These are phyloP conservation scores for Colletotrichum euphorbiae DNA, from an alignment of 2,329 filamentous ascomycete genomes.

Conservation along the genomic window DNA sequence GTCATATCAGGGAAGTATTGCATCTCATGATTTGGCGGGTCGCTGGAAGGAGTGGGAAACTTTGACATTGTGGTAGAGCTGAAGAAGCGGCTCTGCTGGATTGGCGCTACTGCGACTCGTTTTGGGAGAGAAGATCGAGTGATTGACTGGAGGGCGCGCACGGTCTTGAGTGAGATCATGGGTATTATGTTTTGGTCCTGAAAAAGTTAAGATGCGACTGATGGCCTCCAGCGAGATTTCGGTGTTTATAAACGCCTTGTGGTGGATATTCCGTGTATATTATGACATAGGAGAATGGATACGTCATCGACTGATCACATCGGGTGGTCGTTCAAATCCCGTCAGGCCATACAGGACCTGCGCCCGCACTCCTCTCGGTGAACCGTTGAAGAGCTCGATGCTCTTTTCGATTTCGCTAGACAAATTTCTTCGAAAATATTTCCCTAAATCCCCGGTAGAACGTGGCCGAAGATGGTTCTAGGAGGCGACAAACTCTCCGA, in stretches of 20 bases:
- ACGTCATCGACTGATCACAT: slow-evolving; percentile 29
- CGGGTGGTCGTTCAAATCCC: slow-evolving; percentile 7
- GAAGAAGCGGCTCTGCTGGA: not conserved
- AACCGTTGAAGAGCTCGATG: no score
- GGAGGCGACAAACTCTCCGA: no score
- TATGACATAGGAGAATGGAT: not conserved
- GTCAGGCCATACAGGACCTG: not conserved
- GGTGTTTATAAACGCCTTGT: not conserved
- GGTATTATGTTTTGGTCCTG: not conserved
- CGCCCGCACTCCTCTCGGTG: no score
- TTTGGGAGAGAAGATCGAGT: not conserved
- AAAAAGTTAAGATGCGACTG: fast-evolving
- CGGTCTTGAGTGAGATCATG: slow-evolving; percentile 1
- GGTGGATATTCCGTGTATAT: not conserved
- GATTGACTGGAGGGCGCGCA: not conserved
- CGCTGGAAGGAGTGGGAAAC: slow-evolving; percentile 48
- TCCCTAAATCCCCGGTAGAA: no score
- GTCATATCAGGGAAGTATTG: slow-evolving; percentile 70
- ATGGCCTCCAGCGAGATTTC: not conserved
- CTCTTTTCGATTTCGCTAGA: not conserved
- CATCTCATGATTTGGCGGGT: slow-evolving; percentile 65
- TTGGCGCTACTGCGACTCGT: not conserved
- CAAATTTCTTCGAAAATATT: no score
- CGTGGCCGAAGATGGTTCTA: no score
- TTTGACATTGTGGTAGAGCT: slow-evolving; percentile 43